A percentile compares a stretch with the other conserved stretches of the same genome.
These are phyloP conservation scores for Haplosporangium sp. DNA, from an alignment of 371 early-diverging fungal genomes.

Conservation along the genomic window DNA sequence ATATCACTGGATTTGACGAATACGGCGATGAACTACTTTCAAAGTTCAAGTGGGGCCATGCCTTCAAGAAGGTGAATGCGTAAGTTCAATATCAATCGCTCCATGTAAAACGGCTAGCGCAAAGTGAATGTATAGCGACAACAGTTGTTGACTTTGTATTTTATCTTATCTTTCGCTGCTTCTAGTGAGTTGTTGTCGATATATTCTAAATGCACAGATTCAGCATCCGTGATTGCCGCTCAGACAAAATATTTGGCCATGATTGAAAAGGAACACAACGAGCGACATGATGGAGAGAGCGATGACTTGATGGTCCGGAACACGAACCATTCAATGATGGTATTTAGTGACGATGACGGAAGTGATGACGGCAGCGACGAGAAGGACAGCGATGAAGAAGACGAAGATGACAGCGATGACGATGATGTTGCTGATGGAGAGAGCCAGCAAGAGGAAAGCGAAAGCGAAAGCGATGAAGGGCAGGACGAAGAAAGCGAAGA, in stretches of 20 bases:
- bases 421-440: slow-evolving; percentile 44
- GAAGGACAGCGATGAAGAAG: slow-evolving; percentile 44
- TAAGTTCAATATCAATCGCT: slow-evolving; percentile 28
- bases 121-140: too few relatives aligned
- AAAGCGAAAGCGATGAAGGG: slow-evolving; percentile 30
- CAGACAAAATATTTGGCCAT: slow-evolving; percentile 85
- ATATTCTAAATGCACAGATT: slow-evolving; percentile 90
- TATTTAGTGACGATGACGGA: slow-evolving; percentile 56
- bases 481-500: slow-evolving; percentile 22
- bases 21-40: slow-evolving; percentile 88
- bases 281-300: slow-evolving; percentile 56
- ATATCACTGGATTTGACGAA: slow-evolving; percentile 91
- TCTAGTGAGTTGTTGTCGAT: slow-evolving; percentile 75
- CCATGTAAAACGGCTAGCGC: too few relatives aligned
- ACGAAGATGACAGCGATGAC: slow-evolving; percentile 52
- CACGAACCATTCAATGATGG: slow-evolving; percentile 59
- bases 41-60: slow-evolving; percentile 98
- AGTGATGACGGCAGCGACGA: slow-evolving; percentile 47
- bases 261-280: slow-evolving; percentile 67
- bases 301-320: slow-evolving; percentile 66
- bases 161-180: neutral
- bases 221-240: slow-evolving; percentile 82
- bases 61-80: slow-evolving; percentile 87
- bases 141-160: neutral
- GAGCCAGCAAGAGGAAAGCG: slow-evolving; percentile 24